Conservation (phyloP, 768 basidiomycete species). For the Neoboletus brunneissimus region DNA sequence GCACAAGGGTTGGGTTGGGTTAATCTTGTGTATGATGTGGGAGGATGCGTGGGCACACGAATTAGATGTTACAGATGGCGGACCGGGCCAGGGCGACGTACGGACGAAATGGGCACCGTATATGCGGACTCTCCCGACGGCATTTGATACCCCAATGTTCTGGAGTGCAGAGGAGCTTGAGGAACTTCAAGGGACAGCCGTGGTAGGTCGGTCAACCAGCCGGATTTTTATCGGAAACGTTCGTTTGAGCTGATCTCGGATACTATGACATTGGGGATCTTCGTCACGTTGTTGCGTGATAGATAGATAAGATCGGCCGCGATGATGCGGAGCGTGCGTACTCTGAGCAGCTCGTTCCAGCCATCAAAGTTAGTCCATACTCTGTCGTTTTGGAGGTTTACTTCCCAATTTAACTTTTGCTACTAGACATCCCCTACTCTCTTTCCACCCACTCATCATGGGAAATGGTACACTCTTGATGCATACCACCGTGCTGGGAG, state of each 20-base stretch:
- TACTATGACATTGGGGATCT: background rate
- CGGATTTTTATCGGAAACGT: background rate
- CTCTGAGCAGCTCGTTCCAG: constrained; percentile 59
- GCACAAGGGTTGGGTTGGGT: constrained; percentile 75
- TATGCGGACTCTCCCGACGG: constrained; percentile 51
- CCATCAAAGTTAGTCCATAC: constrained; percentile 54
- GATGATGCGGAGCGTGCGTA: constrained; percentile 79
- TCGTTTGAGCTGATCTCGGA: background rate
- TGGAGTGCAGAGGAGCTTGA: constrained; percentile 74
- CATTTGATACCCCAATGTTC: constrained; percentile 92
- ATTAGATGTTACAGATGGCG: constrained; percentile 45
- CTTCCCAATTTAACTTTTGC: background rate
- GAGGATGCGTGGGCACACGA: constrained; percentile 66
- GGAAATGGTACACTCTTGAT: constrained; percentile 59
- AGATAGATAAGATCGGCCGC: constrained; percentile 81
- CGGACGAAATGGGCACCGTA: constrained; percentile 25
- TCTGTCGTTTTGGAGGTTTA: background rate
- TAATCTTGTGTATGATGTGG: constrained; percentile 97
- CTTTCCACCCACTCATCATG: constrained; percentile 54
- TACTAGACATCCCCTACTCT: constrained; percentile 64
- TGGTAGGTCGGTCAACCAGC: constrained; percentile 64
- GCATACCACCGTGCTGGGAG: constrained; percentile 89
- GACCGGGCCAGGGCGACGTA: background rate
- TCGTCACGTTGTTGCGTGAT: background rate
- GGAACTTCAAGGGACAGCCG: constrained; percentile 79